Conservation (phyloP, 257 asterid genomes). For the Solanum chilense region DNA sequence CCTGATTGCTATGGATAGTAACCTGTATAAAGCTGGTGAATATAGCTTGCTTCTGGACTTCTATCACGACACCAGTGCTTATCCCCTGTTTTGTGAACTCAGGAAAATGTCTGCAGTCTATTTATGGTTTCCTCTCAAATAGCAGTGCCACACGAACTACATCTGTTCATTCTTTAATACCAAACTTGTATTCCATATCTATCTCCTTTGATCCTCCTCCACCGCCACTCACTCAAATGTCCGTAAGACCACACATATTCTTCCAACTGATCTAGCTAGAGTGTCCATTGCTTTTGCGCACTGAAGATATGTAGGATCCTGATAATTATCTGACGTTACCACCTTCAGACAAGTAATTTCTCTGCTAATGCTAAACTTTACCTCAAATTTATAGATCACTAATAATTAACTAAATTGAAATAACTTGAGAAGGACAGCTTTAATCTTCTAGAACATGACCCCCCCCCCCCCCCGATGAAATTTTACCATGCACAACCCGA, state of each 20-base stretch:
- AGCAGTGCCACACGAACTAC: background rate
- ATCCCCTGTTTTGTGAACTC: background rate
- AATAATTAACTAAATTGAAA: background rate
- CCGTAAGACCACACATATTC: background rate
- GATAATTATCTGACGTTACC: background rate
- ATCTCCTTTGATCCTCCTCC: background rate
- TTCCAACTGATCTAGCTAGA: background rate
- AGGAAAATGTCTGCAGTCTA: background rate
- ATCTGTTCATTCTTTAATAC: background rate
- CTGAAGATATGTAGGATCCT: background rate
- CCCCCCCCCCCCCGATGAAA: background rate
- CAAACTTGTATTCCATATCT: background rate
- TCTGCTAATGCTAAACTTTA: background rate
- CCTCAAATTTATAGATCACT: background rate
- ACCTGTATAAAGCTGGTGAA: background rate
- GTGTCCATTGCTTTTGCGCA: background rate
- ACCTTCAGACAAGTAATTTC: background rate
- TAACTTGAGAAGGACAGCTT: background rate
- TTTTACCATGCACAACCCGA: background rate
- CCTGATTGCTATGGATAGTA: background rate
- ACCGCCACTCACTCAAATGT: background rate
- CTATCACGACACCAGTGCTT: background rate
- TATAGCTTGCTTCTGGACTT: background rate
- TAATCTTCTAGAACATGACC: background rate
- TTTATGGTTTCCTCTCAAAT: background rate